Percentiles rank a stretch among this genome's conserved stretches.
phyloP scores from a whole-genome alignment of 345 rosid genomes.

The Aquilaria sinensis region DNA sequence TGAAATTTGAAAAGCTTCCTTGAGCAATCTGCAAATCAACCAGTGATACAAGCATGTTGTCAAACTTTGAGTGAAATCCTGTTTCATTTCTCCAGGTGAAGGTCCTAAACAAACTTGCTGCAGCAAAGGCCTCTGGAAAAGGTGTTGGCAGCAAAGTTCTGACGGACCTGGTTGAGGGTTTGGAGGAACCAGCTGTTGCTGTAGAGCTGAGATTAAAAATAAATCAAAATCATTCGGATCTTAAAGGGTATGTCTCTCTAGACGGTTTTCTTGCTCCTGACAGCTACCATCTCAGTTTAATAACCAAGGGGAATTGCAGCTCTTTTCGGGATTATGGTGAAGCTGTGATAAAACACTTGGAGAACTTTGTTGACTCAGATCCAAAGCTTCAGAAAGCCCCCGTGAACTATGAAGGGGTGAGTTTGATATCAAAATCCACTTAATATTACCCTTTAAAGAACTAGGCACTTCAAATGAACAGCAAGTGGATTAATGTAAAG shows the following conservation, averaged over 20 bases:
- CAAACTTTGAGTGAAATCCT: slow-evolving; percentile 7
- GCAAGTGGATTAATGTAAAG: not conserved
- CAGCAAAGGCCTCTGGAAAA: slow-evolving; percentile 72
- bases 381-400: slow-evolving; percentile 74
- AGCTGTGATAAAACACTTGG: slow-evolving; percentile 69
- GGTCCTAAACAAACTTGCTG: slow-evolving; percentile 86
- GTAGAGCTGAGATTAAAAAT: slow-evolving; percentile 86
- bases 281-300: not conserved
- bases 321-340: slow-evolving; percentile 90
- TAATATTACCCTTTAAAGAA: not conserved
- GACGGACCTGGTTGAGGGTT: slow-evolving; percentile 76
- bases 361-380: slow-evolving; percentile 43
- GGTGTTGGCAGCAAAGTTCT: slow-evolving; percentile 76
- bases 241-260: slow-evolving; percentile 44
- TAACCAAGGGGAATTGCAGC: slow-evolving; percentile 25
- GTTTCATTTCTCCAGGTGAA: slow-evolving; percentile 52
- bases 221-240: slow-evolving; percentile 72
- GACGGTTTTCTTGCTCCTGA: slow-evolving; percentile 9
- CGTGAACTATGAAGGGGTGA: slow-evolving; percentile 88
- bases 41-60: not conserved
- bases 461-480: not conserved
- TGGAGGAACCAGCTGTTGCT: slow-evolving; percentile 73
- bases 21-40: slow-evolving; percentile 3
- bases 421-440: slow-evolving; percentile 6
- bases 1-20: not conserved